Evolutionary conservation across 345 rosid species (phyloP).

Genomic region (Gossypium turneri): DNA sequence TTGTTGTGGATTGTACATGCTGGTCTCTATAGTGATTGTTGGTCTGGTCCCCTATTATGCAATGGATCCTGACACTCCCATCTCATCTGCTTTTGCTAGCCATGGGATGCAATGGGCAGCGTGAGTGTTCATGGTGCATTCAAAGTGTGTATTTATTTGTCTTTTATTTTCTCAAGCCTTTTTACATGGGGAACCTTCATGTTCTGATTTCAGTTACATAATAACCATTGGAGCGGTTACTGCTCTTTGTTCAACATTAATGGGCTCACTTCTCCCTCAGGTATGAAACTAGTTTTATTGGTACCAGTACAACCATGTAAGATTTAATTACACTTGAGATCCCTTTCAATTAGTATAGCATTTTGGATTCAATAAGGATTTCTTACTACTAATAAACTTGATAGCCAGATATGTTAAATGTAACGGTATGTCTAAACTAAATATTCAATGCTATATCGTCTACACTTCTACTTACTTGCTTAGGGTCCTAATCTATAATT

Average conservation of each 20-base stretch:
- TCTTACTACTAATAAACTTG: background rate
- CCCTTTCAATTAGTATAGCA: background rate
- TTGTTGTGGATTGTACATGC: constrained; percentile 89
- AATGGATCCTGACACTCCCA: constrained; percentile 98
- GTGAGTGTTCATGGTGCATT: constrained; percentile 46
- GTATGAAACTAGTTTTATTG: constrained; percentile 27
- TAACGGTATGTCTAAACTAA: background rate
- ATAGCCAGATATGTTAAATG: background rate
- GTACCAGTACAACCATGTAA: background rate
- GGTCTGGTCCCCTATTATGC: constrained; percentile 92
- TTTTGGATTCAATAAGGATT: background rate
- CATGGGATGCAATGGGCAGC: constrained; percentile 97
- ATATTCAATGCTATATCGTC: background rate
- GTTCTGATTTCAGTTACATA: constrained; percentile 52
- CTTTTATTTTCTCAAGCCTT: constrained; percentile 1
- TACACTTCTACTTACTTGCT: background rate
- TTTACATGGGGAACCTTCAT: background rate
- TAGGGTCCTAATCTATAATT: background rate
- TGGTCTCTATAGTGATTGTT: constrained; percentile 83
- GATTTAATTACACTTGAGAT: background rate
- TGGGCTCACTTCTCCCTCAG: constrained; percentile 99
- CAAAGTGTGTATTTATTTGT: background rate
- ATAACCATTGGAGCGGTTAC: constrained; percentile 85
- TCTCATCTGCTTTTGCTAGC: constrained; percentile 86
- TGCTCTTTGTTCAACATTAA: constrained; percentile 90